Base-by-base conservation (phyloP, 768 basidiomycete genomes). In the Tulasnella sp. region DNA sequence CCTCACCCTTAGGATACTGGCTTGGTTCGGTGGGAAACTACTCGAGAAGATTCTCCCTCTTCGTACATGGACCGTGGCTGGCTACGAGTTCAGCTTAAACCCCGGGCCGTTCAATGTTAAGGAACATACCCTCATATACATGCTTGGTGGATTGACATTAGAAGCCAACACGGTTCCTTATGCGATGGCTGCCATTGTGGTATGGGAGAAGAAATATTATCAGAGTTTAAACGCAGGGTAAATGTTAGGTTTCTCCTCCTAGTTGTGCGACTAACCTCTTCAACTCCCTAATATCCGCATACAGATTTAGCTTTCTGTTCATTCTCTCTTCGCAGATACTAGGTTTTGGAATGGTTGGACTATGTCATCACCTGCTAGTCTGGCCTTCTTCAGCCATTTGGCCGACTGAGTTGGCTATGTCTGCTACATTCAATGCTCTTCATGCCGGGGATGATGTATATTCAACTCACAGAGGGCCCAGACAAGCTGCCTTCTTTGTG, bases 21-120 rank as follows among this genome's bases (percentile, higher is more conserved):
- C 94, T 24, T 97, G 97, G 85, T 97, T 98, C 3, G 85, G 93
- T 52, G 98, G 98, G 82, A 98, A 98, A 85, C 87, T 95, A 82
- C 86, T 94, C 27, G 94, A 97, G 5, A 94, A 91, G 84, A 84
- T 90, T 7, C 87, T 98, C 58, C 96, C 97, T 24, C 95, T 96
- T 83, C 90, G 87, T 24, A 90, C 89, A 0, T 85, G 82, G 81
- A 79, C 79, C 9, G 84, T 90, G 0, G 89, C 88, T 3, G 87
- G 90, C 2, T 75, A 87, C 48, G 91, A 91, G 81, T 92, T 96
- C 84, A 93, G 93, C 0, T 87, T 98, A 62, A 98, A 98, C 83
- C 96, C 96, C 1, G 92, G 96, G 18, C 96, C 96, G n/a, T 98
- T 96, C 94, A 97, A 96, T 84, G 96, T 97, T 88, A 98, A 97